Evolutionary conservation across 179 eudicot species (phyloP), one percentile per base, ranked within the genome.

Genomic region (Beta macrorhiza): DNA sequence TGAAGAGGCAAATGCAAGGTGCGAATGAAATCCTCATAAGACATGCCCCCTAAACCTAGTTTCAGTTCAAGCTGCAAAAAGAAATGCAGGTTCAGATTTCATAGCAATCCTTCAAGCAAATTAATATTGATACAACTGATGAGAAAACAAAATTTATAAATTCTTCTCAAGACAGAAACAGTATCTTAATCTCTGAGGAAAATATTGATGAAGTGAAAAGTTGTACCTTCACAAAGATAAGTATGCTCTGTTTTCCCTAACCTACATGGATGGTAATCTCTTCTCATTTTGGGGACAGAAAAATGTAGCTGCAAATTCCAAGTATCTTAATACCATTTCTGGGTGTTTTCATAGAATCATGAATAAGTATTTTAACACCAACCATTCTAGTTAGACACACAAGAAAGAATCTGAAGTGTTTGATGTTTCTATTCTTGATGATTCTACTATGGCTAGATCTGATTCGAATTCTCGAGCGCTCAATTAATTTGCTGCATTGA

Each of bases 11-110:
- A 83, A 77, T 95, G 97, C 91, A 95, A 77, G 84, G 84, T 91
- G 72, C 79, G 87, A 77, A 95, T 93, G 78, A 95, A 90, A 87
- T 95, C 98, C 84, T 88, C 89, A 84, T 95, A 95, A 45, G 97
- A 95, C 51, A 92, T 93, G 47, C 98, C 98, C 74, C 98, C 98
- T 49, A 95, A 4, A 67, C 98, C 98, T 85, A 95, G 74, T 82
- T 93, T 95, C 76, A 95, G 87, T 88, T 95, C 98, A 79, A 95
- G 89, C 98, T 95, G 95, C 84, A 82, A 84, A 68, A 68, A 42
- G 19, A 80, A 87, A 32, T 32, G 74, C 29, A 81, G 80, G 62
- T 73, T 44, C 47, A 25, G n/a, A 45, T 59, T 59, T 61, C 29
- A 85, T 20, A 45, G 58, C 63, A 45, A 63, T 77, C 75, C 14